Evolutionary conservation across 176 grass and related monocot species (phyloP).

Genomic region (Carex littledalei): DNA sequence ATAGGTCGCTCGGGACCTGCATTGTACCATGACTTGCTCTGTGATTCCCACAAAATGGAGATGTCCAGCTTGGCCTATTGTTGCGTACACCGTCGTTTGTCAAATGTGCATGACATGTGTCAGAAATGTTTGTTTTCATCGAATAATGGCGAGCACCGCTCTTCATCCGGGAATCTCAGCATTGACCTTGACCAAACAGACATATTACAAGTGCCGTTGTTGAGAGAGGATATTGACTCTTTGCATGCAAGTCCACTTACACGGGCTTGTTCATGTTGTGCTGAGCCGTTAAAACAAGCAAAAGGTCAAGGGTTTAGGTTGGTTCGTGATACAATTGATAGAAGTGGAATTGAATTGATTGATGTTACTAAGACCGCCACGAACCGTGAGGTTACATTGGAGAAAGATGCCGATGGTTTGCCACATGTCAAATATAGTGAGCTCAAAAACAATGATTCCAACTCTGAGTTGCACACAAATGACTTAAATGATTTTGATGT

Average conservation of each 20-base stretch:
- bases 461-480: slow-evolving; percentile 40
- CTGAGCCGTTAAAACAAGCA: slow-evolving; percentile 24
- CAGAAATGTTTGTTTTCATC: slow-evolving; percentile 52
- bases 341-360: not conserved
- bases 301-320: slow-evolving; percentile 25
- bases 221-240: slow-evolving; percentile 15
- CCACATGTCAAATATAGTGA: slow-evolving; percentile 40
- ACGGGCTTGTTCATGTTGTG: slow-evolving; percentile 29
- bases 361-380: not conserved
- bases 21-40: slow-evolving; percentile 49
- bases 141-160: slow-evolving; percentile 21
- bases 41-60: slow-evolving; percentile 58
- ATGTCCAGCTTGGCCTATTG: slow-evolving; percentile 68
- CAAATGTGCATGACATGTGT: slow-evolving; percentile 52
- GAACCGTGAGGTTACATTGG: not conserved
- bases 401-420: slow-evolving; percentile 12
- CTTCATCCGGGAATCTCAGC: slow-evolving; percentile 20
- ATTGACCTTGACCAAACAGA: not conserved
- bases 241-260: not conserved
- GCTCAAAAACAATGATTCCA: slow-evolving; percentile 58
- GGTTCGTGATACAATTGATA: slow-evolving; percentile 27
- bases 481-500: slow-evolving; percentile 10
- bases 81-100: slow-evolving; percentile 47
- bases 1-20: slow-evolving; percentile 31
- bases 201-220: not conserved